Evolutionary conservation across 202 grass and related monocot genomes (phyloP).

Genomic region (Digitaria exilis): DNA sequence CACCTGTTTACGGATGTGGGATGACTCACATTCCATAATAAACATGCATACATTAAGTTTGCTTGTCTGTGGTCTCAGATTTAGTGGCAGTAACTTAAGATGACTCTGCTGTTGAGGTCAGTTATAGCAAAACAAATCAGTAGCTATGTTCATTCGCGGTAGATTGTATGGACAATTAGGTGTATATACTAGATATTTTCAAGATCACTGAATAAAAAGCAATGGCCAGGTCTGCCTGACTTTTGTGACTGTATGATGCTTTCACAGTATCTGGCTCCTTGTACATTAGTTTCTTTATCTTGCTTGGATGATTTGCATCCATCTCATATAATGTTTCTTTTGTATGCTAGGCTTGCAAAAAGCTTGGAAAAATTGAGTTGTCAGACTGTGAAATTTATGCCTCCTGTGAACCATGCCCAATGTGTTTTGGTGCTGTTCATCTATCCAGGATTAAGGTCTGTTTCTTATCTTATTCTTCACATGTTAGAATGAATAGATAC

Average conservation of each 20-base stretch:
- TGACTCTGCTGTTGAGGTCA: neutral
- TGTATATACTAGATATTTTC: neutral
- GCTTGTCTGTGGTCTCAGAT: neutral
- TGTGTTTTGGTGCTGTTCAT: conserved; percentile 89
- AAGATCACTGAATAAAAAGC: conserved; percentile 20
- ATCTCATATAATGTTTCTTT: conserved; percentile 23
- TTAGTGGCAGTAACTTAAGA: neutral
- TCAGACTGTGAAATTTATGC: conserved; percentile 88
- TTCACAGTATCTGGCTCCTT: neutral
- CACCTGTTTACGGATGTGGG: neutral
- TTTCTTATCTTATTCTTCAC: conserved; percentile 17
- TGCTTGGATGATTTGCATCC: neutral
- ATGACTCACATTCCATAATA: neutral
- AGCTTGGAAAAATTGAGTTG: conserved; percentile 79
- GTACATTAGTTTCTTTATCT: neutral
- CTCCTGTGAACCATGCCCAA: conserved; percentile 77
- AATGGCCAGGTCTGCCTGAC: neutral
- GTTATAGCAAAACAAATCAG: conserved; percentile 9
- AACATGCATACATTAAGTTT: neutral
- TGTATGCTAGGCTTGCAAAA: conserved; percentile 71
- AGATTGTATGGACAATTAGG: neutral
- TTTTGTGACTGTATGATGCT: neutral
- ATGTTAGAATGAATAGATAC: neutral
- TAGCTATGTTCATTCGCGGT: neutral
- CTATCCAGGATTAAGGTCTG: conserved; percentile 74